Evolutionary conservation across 805 yeast species (phyloP), one percentile per base, ranked within the genome.

Genomic region (Ogataea chonburiensis): DNA sequence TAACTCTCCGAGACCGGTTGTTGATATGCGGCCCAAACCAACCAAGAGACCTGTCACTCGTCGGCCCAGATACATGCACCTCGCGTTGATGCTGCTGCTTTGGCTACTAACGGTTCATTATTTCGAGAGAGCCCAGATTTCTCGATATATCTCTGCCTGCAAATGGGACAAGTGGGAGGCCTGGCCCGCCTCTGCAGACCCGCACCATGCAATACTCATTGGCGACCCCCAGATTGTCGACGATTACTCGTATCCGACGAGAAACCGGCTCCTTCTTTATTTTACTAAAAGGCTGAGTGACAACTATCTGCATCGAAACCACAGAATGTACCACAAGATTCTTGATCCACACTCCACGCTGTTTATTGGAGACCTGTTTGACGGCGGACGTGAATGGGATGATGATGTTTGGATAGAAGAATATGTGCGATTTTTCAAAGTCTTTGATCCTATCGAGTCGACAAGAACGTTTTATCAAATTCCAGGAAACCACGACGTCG

Each of bases 201-300:
- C 63, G 5, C 49, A 48, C 25, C 52, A 41, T 31, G n/a, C 49
- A 8, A 30, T 49, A 7, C 24, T 93, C n/a, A 71, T 86, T 28
- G 97, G 97, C 0, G 98, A 93, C 58, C 98, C 98, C 0, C 98
- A 93, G 57, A 68, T 93, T 19, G 82, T 93, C 52, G 98, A 93
- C 55, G 77, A 69, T 18, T 77, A 84, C 58, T 84, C 98, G 0
- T 93, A 93, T 55, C 95, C 95, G 0, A 79, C 75, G 3, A 68
- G 93, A 42, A 77, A 81, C 1, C 41, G 61, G 16, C 19, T 70
- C 1, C 52, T 82, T 6, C 68, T 81, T 52, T 63, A 65, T 40
- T 43, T 86, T 12, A 74, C 93, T 0, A 67, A 73, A 45, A 61
- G 66, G 40, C 53, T 86, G 26, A 70, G 85, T 10, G 98, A 93